Evolutionary conservation across 495 filamentous ascomycete genomes (phyloP).

Genomic region (Penicillium samsonianum): DNA sequence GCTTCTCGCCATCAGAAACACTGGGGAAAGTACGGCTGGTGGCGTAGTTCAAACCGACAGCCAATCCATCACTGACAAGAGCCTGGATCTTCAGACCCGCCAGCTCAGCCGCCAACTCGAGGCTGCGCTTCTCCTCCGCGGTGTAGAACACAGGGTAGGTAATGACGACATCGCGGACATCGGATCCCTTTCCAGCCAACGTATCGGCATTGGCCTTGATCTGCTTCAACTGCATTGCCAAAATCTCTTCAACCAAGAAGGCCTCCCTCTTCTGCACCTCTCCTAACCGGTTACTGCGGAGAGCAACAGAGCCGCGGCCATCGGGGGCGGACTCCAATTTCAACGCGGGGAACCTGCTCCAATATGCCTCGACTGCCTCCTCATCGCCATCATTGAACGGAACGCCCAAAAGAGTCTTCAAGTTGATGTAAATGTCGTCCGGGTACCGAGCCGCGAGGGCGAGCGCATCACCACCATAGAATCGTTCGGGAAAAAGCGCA

Average conservation of each 20-base stretch:
- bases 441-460: slow-evolving; percentile 86
- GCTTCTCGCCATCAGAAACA: slow-evolving; percentile 78
- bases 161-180: slow-evolving; percentile 78
- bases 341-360: slow-evolving; percentile 66
- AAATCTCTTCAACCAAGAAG: slow-evolving; percentile 86
- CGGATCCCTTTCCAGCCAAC: slow-evolving; percentile 75
- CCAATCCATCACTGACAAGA: slow-evolving; percentile 85
- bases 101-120: slow-evolving; percentile 79
- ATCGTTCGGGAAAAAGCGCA: slow-evolving; percentile 76
- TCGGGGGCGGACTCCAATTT: slow-evolving; percentile 44
- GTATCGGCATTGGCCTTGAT: slow-evolving; percentile 83
- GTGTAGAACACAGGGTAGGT: slow-evolving; percentile 93
- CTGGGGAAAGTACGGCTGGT: slow-evolving; percentile 86
- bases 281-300: slow-evolving; percentile 73
- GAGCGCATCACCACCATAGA: slow-evolving; percentile 89
- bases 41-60: slow-evolving; percentile 93
- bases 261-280: slow-evolving; percentile 62
- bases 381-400: slow-evolving; percentile 53
- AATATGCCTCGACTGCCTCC: slow-evolving; percentile 66
- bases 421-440: slow-evolving; percentile 88
- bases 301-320: slow-evolving; percentile 68
- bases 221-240: slow-evolving; percentile 95
- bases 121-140: slow-evolving; percentile 78
- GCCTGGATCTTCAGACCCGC: slow-evolving; percentile 84
- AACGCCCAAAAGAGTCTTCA: slow-evolving; percentile 83